phyloP scores from a whole-genome alignment of 2,329 filamentous ascomycete species.

The Thielaviopsis populi region DNA sequence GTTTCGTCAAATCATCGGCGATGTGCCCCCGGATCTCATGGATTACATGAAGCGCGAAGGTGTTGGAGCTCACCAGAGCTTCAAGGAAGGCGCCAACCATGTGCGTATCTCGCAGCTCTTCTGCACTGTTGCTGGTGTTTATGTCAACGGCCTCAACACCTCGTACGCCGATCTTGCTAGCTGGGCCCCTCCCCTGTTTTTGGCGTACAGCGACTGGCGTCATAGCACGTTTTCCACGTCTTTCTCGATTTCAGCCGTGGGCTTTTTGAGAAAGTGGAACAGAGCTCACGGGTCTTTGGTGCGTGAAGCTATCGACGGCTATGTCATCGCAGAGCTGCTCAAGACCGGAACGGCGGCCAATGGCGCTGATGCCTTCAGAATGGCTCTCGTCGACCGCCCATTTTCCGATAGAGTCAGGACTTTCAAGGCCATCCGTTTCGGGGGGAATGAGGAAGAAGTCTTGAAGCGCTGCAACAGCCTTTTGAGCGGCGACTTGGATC shows the following conservation, averaged over 20 bases:
- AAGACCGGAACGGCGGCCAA: neutral
- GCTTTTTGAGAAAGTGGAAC: constrained; percentile 9
- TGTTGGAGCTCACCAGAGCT: neutral
- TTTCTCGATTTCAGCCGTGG: constrained; percentile 5
- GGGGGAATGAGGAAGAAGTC: neutral
- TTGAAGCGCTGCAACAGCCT: constrained; percentile 1
- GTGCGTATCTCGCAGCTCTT: constrained; percentile 1
- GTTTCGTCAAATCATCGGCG: neutral
- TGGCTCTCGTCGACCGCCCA: neutral
- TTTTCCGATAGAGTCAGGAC: constrained; percentile 1
- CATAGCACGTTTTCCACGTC: constrained; percentile 6
- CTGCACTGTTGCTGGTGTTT: constrained; percentile 3
- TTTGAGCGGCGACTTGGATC: neutral
- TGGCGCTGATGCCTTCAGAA: neutral
- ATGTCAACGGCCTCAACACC: constrained; percentile 7
- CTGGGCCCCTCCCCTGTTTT: constrained; percentile 11
- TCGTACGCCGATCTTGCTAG: constrained; percentile 8
- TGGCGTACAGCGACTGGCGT: constrained; percentile 9
- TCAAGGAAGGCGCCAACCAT: neutral
- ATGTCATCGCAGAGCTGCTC: constrained; percentile 1
- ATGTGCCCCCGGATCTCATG: neutral
- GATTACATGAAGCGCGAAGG: constrained; percentile 2
- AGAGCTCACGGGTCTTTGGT: neutral
- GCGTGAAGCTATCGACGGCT: constrained; percentile 11
- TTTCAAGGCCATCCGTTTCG: constrained; percentile 9